Evolutionary conservation across 179 eudicot species (phyloP).

Genomic region (Spergularia azorica): DNA sequence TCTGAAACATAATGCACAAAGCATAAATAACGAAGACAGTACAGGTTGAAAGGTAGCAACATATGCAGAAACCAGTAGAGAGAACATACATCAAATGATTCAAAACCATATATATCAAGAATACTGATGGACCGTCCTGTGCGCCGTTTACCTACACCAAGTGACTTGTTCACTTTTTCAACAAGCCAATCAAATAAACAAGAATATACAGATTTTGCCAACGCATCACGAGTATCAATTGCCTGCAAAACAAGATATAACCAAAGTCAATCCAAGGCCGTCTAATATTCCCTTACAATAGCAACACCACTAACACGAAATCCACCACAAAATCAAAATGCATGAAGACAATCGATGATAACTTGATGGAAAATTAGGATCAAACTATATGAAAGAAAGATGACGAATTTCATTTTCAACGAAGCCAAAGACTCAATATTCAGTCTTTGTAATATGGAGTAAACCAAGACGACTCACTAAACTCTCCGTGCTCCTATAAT

Average conservation of each 20-base stretch:
- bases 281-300: background rate
- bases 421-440: too few relatives aligned
- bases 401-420: background rate
- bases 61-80: conserved; percentile 8
- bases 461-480: too few relatives aligned
- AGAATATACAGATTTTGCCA: conserved; percentile 91
- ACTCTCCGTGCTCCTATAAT: too few relatives aligned
- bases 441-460: too few relatives aligned
- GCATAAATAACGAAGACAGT: conserved; percentile 5
- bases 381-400: background rate
- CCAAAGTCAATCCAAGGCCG: conserved; percentile 20
- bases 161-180: conserved; percentile 89
- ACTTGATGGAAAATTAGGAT: background rate
- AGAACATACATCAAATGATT: conserved; percentile 84
- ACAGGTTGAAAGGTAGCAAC: conserved; percentile 9
- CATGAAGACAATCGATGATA: conserved; percentile 3
- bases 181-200: conserved; percentile 99
- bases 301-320: background rate
- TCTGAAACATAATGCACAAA: conserved; percentile 43
- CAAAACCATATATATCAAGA: conserved; percentile 99
- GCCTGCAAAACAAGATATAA: conserved; percentile 55
- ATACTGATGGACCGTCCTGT: conserved; percentile 96
- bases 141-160: conserved; percentile 80
- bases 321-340: background rate
- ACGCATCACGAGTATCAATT: conserved; percentile 86